Evolutionary conservation across 2,329 filamentous ascomycete species (phyloP).

Genomic region (Hysterium pulicare): DNA sequence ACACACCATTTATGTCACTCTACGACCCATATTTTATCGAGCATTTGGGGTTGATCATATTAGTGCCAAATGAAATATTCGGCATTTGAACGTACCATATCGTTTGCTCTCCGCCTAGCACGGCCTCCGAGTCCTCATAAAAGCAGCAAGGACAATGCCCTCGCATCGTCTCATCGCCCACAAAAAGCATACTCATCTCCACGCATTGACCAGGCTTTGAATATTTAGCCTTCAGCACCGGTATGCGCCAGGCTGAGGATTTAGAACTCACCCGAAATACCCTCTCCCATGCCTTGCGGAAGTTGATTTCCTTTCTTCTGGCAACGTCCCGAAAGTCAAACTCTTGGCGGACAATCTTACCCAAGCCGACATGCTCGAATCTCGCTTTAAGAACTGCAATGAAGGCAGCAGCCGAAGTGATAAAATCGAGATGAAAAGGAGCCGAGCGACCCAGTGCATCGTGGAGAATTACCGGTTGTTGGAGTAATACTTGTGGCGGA

Average conservation of each 20-base stretch:
- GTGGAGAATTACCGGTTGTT: slow-evolving; percentile 5
- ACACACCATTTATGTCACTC: too few relatives aligned
- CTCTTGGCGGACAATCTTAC: neutral
- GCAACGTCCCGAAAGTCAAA: neutral
- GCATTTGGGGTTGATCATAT: too few relatives aligned
- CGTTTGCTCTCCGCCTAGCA: too few relatives aligned
- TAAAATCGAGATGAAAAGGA: slow-evolving; percentile 6
- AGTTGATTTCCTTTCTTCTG: neutral
- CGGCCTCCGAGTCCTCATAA: too few relatives aligned
- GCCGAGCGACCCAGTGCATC: slow-evolving; percentile 4
- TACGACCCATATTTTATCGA: too few relatives aligned
- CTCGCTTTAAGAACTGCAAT: slow-evolving; percentile 2
- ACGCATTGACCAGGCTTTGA: slow-evolving; percentile 1
- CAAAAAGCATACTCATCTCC: slow-evolving; percentile 4
- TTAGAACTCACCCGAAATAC: slow-evolving; percentile 3
- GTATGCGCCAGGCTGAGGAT: neutral
- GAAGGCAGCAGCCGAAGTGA: slow-evolving; percentile 3
- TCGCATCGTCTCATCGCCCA: too few relatives aligned
- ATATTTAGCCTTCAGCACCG: neutral
- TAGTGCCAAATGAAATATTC: too few relatives aligned
- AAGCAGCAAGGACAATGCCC: too few relatives aligned
- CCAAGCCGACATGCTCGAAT: slow-evolving; percentile 2
- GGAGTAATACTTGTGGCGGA: slow-evolving; percentile 3
- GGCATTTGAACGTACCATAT: too few relatives aligned
- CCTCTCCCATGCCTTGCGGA: neutral